Base-by-base conservation (phyloP, 441 rosid genomes). In the Theobroma grandiflorum region DNA sequence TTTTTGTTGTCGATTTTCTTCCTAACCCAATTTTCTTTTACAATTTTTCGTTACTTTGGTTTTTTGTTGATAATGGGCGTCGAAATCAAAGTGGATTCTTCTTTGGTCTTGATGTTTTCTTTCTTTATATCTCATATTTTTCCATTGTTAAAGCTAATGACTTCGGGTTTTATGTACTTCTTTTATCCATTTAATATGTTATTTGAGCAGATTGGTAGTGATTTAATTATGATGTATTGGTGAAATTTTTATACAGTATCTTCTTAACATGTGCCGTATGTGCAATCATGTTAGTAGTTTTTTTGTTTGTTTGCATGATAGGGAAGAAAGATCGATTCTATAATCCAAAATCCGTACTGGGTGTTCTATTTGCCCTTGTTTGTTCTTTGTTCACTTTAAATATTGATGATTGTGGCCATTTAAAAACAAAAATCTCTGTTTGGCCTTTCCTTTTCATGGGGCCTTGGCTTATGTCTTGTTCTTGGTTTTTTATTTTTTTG, bases 381-480 rank as follows among this genome's bases (percentile, higher is more conserved):
- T 75, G 62, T 77, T 81, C 40, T 66, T 71, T 71, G 74, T 65
- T 76, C 76, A 35, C 65, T 64, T 81, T 74, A 20, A 40, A 49
- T n/a, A 75, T 66, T 70, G 74, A 61, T 77, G 69, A 42, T 53
- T 66, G n/a, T 75, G 55, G 65, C 65, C 64, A 64, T 82, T 74
- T 49, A 42, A 10, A 68, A 40, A 15, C 16, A 57, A 14, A 63
- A 35, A 63, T 1, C 43, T 52, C 61, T 53, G 63, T 50, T 52
- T 82, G 57, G 67, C 69, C 63, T 77, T 74, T 78, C 78, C 20
- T 72, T 61, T 72, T 80, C 79, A 59, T 47, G 76, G 69, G 77
- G 47, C 69, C 43, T 70, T 65, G 43, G 65, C 66, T 57, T 20
- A 47, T 52, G 73, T 77, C 78, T 78, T 80, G 53, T 38, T 55